phyloP scores from a whole-genome alignment of 2,329 filamentous ascomycete genomes.

The Colletotrichum trifolii region DNA sequence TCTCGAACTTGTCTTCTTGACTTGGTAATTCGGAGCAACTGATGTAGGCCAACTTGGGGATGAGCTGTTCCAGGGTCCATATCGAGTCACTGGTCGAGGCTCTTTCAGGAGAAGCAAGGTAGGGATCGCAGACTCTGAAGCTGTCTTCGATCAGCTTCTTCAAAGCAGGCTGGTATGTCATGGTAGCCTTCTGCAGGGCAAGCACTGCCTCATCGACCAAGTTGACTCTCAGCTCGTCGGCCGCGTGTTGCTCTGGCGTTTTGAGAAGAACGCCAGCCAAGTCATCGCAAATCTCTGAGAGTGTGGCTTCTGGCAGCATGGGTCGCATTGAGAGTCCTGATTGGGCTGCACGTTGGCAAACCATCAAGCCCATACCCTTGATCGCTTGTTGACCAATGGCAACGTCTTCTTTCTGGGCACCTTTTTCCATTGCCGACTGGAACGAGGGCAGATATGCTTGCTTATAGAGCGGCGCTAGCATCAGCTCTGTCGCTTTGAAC shows the following conservation, averaged over 20 bases:
- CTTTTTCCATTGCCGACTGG: constrained; percentile 41
- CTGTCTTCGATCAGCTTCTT: constrained; percentile 43
- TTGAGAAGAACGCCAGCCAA: constrained; percentile 43
- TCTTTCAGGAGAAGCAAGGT: constrained; percentile 20
- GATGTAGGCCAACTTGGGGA: constrained; percentile 59
- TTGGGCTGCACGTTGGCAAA: constrained; percentile 51
- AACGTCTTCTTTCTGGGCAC: constrained; percentile 50
- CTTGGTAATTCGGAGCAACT: constrained; percentile 57
- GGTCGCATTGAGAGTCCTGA: constrained; percentile 26
- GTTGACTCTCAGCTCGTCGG: constrained; percentile 21
- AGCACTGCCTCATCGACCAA: constrained; percentile 55
- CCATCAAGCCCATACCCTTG: constrained; percentile 58
- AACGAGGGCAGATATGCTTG: constrained; percentile 56
- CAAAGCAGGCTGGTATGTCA: constrained; percentile 50
- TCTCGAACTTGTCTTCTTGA: constrained; percentile 45
- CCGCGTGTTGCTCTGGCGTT: constrained; percentile 38
- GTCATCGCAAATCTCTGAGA: constrained; percentile 50
- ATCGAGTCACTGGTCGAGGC: constrained; percentile 16
- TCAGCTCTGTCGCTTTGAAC: constrained; percentile 49
- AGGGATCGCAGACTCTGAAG: constrained; percentile 24
- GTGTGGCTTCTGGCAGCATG: constrained; percentile 29
- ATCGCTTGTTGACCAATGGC: constrained; percentile 56
- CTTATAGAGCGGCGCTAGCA: constrained; percentile 55
- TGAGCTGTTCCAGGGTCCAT: constrained; percentile 47
- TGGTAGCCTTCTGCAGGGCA: constrained; percentile 53